Base-by-base conservation (phyloP, 2,329 filamentous ascomycete species). In the Apiospora saccharicola region DNA sequence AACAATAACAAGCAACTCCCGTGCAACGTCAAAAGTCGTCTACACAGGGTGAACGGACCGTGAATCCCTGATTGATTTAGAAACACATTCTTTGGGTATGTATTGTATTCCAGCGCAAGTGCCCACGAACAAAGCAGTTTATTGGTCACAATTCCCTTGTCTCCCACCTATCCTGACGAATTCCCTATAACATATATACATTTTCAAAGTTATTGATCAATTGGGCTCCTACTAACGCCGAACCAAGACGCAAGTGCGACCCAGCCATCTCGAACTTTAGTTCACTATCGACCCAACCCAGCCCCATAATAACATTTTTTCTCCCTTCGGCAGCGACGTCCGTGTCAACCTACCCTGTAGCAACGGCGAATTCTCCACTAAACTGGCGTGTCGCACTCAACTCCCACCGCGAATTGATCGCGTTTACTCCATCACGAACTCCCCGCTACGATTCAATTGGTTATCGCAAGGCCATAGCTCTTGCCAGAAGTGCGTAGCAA, bases 381-480 rank as follows among this genome's bases (percentile, higher is more conserved):
- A 41, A 64, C 34, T 41, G 53, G 53, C 53, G 53, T 61, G 30
- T 61, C 16, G 46, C 49, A 51, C n/a, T 41, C 57, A n/a, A 64
- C 34, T 10, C 19, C 34, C 57, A 64, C 57, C 57, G 34, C 57
- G 57, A 64, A 41, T 41, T 64, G 57, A 64, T 41, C 57, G 57
- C 57, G 57, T 64, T 64, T 64, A 41, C 57, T 64, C 57, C 57
- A 41, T 64, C 57, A 64, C 57, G 34, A 64, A 22, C 57, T 64
- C 57, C 57, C 57, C 57, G 34, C 57, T 64, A 34, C 30, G 34
- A 37, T 61, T 37, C 53, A 37, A 61, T 61, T 61, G 53, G 53
- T 34, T 61, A 30, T 51, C 57, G 57, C 57, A 64, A 64, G 34
- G 30, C 57, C 34, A 41, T 37, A 64, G 57, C 57, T 64, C 30